These are phyloP conservation scores for Arachis hypogaea DNA, from an alignment of 306 rosid genomes.

Conservation along the genomic window DNA sequence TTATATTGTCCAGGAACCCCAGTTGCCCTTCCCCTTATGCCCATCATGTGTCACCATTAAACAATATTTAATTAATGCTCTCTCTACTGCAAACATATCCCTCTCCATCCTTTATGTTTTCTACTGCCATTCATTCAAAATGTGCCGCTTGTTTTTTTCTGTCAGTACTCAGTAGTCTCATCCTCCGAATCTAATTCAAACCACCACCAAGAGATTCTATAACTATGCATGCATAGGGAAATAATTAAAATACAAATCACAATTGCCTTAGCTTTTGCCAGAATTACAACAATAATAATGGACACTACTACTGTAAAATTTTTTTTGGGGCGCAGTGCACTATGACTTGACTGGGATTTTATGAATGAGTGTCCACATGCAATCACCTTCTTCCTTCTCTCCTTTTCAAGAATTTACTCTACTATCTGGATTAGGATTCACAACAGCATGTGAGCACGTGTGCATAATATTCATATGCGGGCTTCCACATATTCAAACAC, in stretches of 20 bases:
- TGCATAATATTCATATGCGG: slow-evolving; percentile 69
- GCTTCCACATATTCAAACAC: slow-evolving; percentile 86
- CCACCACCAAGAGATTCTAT: slow-evolving; percentile 38
- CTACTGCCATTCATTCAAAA: slow-evolving; percentile 31
- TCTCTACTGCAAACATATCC: slow-evolving; percentile 25
- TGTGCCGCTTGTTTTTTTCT: slow-evolving; percentile 43
- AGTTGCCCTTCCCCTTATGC: slow-evolving; percentile 3
- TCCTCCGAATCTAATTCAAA: slow-evolving; percentile 15
- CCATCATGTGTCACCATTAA: slow-evolving; percentile 51
- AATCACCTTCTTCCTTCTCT: slow-evolving; percentile 62
- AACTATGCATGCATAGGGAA: slow-evolving; percentile 36
- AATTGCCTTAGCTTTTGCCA: slow-evolving; percentile 18
- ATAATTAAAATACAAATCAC: neutral
- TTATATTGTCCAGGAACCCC: slow-evolving; percentile 3
- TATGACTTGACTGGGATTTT: slow-evolving; percentile 50
- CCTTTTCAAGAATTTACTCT: slow-evolving; percentile 61
- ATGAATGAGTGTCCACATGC: slow-evolving; percentile 63
- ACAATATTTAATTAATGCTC: slow-evolving; percentile 12
- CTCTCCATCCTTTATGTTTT: slow-evolving; percentile 32
- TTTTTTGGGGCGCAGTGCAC: slow-evolving; percentile 57
- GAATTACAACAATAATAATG: slow-evolving; percentile 29
- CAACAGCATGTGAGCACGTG: slow-evolving; percentile 92
- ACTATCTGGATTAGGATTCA: slow-evolving; percentile 43
- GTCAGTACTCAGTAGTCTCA: slow-evolving; percentile 8
- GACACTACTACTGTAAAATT: slow-evolving; percentile 42